Conservation (phyloP, 495 filamentous ascomycete species). For the Astrothelium macrocarpum region DNA sequence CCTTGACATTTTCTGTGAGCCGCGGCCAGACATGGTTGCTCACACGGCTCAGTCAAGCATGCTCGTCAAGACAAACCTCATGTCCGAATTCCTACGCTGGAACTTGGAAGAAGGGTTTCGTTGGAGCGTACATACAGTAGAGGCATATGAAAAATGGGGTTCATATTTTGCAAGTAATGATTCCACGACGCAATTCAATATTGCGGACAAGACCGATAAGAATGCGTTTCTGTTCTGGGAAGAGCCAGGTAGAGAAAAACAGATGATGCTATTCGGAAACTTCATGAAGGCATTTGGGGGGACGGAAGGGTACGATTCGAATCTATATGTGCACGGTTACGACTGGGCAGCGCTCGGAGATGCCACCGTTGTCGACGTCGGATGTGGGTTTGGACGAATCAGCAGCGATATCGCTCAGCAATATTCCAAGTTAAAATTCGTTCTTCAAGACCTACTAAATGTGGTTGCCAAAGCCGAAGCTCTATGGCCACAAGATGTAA, state of each 20-base stretch:
- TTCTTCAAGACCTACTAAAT: constrained; percentile 34
- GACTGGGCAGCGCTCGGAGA: constrained; percentile 31
- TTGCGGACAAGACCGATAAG: neutral
- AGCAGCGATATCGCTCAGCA: constrained; percentile 9
- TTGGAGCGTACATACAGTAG: neutral
- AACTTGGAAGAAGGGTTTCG: constrained; percentile 8
- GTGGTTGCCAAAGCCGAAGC: constrained; percentile 26
- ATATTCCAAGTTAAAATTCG: constrained; percentile 30
- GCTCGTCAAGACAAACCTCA: neutral
- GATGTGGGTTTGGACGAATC: constrained; percentile 30
- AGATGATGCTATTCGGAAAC: neutral
- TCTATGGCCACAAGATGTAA: constrained; percentile 20
- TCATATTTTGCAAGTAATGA: neutral
- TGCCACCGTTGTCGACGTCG: constrained; percentile 34
- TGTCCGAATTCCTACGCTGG: neutral
- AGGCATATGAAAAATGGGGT: constrained; percentile 1
- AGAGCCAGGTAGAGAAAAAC: neutral
- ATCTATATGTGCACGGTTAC: constrained; percentile 12
- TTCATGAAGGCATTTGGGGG: neutral
- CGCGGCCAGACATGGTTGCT: constrained; percentile 38
- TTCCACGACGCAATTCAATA: neutral
- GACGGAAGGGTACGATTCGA: neutral
- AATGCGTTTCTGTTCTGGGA: neutral
- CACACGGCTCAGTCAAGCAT: constrained; percentile 39
- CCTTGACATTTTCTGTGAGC: constrained; percentile 47